A percentile compares a stretch with the other conserved stretches of the same genome.
These are phyloP conservation scores for Pyrenophora graminea DNA, from an alignment of 2,329 filamentous ascomycete genomes.

Conservation along the genomic window DNA sequence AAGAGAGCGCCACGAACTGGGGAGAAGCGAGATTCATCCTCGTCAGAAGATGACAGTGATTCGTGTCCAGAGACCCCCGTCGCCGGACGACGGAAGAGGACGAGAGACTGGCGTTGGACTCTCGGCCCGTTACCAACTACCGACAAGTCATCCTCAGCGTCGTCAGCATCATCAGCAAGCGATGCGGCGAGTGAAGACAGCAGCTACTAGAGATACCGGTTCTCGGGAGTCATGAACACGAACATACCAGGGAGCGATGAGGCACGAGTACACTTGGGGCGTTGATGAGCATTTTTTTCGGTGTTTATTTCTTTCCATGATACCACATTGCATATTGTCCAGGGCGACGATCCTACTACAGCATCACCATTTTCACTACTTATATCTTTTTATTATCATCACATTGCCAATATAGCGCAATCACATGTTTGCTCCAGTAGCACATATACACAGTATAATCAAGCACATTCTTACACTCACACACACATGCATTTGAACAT, in stretches of 20 bases:
- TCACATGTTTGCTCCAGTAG: not conserved
- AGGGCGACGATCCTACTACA: slow-evolving; percentile 1
- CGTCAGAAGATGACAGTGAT: slow-evolving; percentile 54
- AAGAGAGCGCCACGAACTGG: slow-evolving; percentile 36
- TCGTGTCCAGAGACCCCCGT: slow-evolving; percentile 58
- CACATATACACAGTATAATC: no score
- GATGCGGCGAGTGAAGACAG: slow-evolving; percentile 37
- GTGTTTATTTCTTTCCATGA: slow-evolving; percentile 11
- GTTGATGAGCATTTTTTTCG: slow-evolving; percentile 16
- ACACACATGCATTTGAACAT: no score
- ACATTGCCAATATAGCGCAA: not conserved
- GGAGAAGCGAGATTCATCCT: slow-evolving; percentile 52
- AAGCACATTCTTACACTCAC: no score
- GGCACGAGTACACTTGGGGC: not conserved
- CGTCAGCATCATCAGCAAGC: slow-evolving; percentile 29
- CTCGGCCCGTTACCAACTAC: slow-evolving; percentile 51
- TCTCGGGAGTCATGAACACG: not conserved
- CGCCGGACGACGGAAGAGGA: slow-evolving; percentile 58
- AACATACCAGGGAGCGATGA: not conserved
- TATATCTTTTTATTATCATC: not conserved
- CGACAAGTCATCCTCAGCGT: slow-evolving; percentile 14
- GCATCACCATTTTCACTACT: slow-evolving; percentile 5
- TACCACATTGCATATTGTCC: slow-evolving; percentile 16
- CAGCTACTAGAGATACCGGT: slow-evolving; percentile 16
- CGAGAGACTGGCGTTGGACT: slow-evolving; percentile 63